Evolutionary conservation across 2,329 filamentous ascomycete genomes (phyloP), one percentile per base, ranked within the genome.

Genomic region (Nigrospora sphaerica): DNA sequence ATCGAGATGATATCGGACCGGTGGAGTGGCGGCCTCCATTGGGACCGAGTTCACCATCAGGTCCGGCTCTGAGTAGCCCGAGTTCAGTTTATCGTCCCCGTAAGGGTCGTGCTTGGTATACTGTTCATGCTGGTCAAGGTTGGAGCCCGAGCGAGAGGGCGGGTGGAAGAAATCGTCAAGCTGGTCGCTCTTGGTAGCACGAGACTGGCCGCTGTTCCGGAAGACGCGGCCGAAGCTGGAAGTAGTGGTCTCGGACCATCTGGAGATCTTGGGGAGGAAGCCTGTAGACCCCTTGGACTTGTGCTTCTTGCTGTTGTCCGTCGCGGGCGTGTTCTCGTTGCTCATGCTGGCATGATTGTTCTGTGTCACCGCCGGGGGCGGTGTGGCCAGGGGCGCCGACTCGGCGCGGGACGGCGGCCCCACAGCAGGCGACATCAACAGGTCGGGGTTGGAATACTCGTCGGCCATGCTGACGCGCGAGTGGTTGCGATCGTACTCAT

Each of bases 181-280:
- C 68, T 71, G 83, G 68, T 73, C 72, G 38, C 77, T 74, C 57
- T 77, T 80, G 16, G 36, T 37, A 60, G 72, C 73, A 17, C 42
- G 45, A 18, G 67, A 71, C 41, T 74, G 73, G 39, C 73, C 74
- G 57, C 81, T 88, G 57, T 79, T 81, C 36, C 85, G 81, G 63
- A 91, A 86, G 36, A 85, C 86, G 55, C 86, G 85, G 39, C 88
- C 84, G 38, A 90, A 82, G 50, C 89, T 95, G 1, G 90, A 95
- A 4, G 91, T 80, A 0, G 93, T 98, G 2, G 92, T 97, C 69
- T 95, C 93, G 0, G 92, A 97, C 93, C 93, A 98, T 38, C 93
- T 81, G 6, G 93, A 97, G 52, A 95, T 91, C 71, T 95, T 96
- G 19, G 91, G 90, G 51, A 95, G 86, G 73, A 81, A 83, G 44